A percentile compares a stretch with the other conserved stretches of the same genome.
These are phyloP conservation scores for Monsonia emarginata DNA, from an alignment of 441 rosid species.

Conservation along the genomic window DNA sequence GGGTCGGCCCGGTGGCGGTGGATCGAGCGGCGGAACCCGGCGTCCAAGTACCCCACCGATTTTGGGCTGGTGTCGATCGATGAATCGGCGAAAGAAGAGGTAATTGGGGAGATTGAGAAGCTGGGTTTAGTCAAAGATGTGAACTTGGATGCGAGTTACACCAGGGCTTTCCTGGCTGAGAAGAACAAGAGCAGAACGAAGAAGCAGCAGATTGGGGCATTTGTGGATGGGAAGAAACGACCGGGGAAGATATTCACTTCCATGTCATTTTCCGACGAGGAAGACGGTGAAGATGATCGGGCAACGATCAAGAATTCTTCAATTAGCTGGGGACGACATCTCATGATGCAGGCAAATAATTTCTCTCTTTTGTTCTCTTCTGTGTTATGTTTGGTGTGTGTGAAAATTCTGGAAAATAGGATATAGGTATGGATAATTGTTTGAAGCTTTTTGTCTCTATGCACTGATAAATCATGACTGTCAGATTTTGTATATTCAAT, in stretches of 20 bases:
- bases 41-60: slow-evolving; percentile 68
- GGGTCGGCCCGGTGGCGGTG: slow-evolving; percentile 64
- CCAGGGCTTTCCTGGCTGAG: slow-evolving; percentile 51
- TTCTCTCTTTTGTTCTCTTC: background rate
- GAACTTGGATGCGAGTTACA: slow-evolving; percentile 53
- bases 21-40: slow-evolving; percentile 74
- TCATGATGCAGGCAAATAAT: slow-evolving; percentile 47
- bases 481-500: background rate
- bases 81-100: slow-evolving; percentile 32
- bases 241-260: slow-evolving; percentile 84
- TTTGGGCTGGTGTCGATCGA: slow-evolving; percentile 60
- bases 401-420: background rate
- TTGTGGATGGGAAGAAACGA: slow-evolving; percentile 56
- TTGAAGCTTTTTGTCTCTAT: no score
- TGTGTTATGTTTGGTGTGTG: background rate
- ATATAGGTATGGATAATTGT: background rate
- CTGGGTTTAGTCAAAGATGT: slow-evolving; percentile 70
- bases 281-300: slow-evolving; percentile 20
- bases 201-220: slow-evolving; percentile 27
- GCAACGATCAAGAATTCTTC: slow-evolving; percentile 50
- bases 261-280: slow-evolving; percentile 56
- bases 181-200: background rate
- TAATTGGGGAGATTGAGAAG: slow-evolving; percentile 50
- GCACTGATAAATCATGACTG: no score
- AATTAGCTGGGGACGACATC: slow-evolving; percentile 70